Percentiles rank a stretch among this genome's conserved stretches.
Conservation (phyloP, 257 asterid species). For the Nicotiana tomentosiformis region DNA sequence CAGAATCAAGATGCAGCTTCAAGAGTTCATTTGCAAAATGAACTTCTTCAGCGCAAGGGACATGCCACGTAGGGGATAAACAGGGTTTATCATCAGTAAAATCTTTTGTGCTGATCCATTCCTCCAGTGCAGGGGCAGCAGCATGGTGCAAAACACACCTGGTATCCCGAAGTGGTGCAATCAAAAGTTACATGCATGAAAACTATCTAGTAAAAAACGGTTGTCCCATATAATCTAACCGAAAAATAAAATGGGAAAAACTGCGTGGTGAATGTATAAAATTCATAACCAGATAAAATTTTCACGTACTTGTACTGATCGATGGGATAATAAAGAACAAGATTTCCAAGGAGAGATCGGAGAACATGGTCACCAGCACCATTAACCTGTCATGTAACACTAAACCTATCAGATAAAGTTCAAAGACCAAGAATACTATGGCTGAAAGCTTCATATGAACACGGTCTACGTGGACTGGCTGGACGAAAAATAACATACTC, state of each 20-base stretch:
- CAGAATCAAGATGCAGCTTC: slow-evolving; percentile 75
- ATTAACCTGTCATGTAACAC: slow-evolving; percentile 62
- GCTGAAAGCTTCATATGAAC: not conserved
- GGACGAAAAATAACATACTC: not conserved
- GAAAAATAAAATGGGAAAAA: not conserved
- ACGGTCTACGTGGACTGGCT: not conserved
- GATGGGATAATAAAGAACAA: slow-evolving; percentile 84
- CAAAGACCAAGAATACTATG: not conserved
- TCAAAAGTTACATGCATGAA: not conserved
- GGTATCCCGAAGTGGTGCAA: slow-evolving; percentile 4
- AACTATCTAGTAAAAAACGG: not conserved
- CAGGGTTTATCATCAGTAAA: slow-evolving; percentile 46
- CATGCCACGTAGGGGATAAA: slow-evolving; percentile 84
- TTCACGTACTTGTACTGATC: slow-evolving; percentile 80
- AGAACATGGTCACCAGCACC: slow-evolving; percentile 97
- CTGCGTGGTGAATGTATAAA: not conserved
- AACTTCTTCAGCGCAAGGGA: slow-evolving; percentile 75
- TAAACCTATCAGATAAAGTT: slow-evolving; percentile 1
- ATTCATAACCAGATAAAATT: not conserved
- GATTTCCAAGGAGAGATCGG: slow-evolving; percentile 95
- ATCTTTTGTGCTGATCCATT: slow-evolving; percentile 82
- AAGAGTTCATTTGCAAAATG: slow-evolving; percentile 87
- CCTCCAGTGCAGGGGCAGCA: slow-evolving; percentile 60
- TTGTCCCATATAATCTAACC: not conserved
- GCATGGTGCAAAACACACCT: slow-evolving; percentile 74